Evolutionary conservation across 305 asterid genomes (phyloP).

Genomic region (Salvia sclarea): DNA sequence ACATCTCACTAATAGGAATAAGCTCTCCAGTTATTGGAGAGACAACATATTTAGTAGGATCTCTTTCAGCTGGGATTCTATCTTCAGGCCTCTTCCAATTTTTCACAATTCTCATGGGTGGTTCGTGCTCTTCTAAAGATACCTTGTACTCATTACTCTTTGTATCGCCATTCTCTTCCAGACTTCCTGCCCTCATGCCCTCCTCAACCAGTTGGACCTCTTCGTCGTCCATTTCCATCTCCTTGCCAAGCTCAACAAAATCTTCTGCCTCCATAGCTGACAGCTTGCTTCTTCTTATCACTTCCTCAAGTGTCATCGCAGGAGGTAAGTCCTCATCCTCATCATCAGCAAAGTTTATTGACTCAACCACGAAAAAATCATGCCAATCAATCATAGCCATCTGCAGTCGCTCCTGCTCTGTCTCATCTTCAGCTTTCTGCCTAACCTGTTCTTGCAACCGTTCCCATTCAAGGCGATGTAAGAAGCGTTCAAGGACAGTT

Average conservation of each 20-base stretch:
- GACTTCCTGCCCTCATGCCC: constrained; percentile 82
- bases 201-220: constrained; percentile 92
- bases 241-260: constrained; percentile 78
- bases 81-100: constrained; percentile 97
- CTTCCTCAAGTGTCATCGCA: constrained; percentile 96
- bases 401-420: constrained; percentile 78
- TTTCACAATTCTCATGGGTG: constrained; percentile 93
- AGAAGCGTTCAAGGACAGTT: constrained; percentile 77
- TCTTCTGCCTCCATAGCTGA: constrained; percentile 72
- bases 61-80: constrained; percentile 75
- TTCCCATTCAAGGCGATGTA: constrained; percentile 93
- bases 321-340: constrained; percentile 92
- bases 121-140: constrained; percentile 60
- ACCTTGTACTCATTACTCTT: constrained; percentile 51
- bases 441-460: constrained; percentile 87
- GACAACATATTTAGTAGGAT: constrained; percentile 71
- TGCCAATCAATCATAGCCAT: constrained; percentile 99
- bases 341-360: constrained; percentile 91
- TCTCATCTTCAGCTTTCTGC: constrained; percentile 93
- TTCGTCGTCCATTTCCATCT: constrained; percentile 98
- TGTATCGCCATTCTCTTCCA: constrained; percentile 62
- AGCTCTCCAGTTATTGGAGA: constrained; percentile 93
- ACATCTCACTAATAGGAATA: constrained; percentile 81
- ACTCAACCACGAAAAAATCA: constrained; percentile 89
- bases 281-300: constrained; percentile 86